Evolutionary conservation across 2,329 filamentous ascomycete species (phyloP), one percentile per base, ranked within the genome.

Genomic region (Beauveria rudraprayagi): DNA sequence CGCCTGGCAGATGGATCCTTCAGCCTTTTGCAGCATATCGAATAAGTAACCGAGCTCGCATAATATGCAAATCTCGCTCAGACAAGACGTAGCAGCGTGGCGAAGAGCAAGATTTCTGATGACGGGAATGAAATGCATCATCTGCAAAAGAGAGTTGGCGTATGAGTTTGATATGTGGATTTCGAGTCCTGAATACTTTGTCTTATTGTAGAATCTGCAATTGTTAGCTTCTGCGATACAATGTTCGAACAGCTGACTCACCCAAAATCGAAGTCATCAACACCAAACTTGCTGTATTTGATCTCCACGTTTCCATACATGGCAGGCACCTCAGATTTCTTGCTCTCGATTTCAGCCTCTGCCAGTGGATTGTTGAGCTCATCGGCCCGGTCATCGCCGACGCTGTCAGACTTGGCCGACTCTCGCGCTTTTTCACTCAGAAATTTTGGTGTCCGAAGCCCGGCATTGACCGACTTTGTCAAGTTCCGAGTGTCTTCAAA

Each of bases 241-340:
- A 52, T 64, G 62, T 28, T 28, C n/a, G 22, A 30, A 46, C 11
- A 40, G 28, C 28, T 24, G 34, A 75, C 85, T 68, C 77, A 91
- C 86, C 89, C 89, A 75, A 99, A 99, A 73, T 99, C 94, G 72
- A 99, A 99, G 73, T 99, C 95, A 69, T 97, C 93, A n/a, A 99
- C 92, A 22, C 94, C 94, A 73, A 97, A 99, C 71, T 92, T 95
- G 80, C 93, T 97, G 78, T 97, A 99, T 72, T 97, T 97, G 76
- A 99, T 99, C 73, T 97, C 93, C 11, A 97, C 90, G 68, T 92
- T 92, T 65, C 90, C 87, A 73, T 99, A 99, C 78, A 94, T 91
- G 9, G 90, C 83, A 24, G 93, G 89, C 5, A 94, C 89, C 61
- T 96, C 92, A 46, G 89, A 85, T 65, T 91, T 89, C 61, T 88